Conservation (phyloP, 805 yeast genomes). For the Pichia manshurica region DNA sequence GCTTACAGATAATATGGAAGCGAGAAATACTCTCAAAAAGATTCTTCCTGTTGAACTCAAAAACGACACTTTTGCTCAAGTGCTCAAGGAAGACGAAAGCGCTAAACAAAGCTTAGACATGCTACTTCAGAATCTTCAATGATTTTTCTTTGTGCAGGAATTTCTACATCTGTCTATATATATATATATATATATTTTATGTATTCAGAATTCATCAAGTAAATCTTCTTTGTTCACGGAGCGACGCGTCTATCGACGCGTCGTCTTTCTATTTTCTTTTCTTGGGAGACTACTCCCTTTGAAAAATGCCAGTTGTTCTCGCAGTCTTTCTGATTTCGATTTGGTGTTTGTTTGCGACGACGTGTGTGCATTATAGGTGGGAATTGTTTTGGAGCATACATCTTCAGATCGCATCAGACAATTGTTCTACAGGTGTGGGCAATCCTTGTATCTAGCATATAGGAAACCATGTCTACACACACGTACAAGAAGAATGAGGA, state of each 20-base stretch:
- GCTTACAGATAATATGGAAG: slow-evolving; percentile 83
- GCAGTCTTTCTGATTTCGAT: not conserved
- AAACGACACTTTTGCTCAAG: slow-evolving; percentile 77
- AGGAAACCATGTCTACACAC: slow-evolving; percentile 67
- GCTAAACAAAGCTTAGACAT: slow-evolving; percentile 86
- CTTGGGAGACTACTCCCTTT: too few species aligned
- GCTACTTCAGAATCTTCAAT: slow-evolving; percentile 51
- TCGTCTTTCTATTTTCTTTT: too few species aligned
- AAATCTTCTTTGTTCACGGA: too few species aligned
- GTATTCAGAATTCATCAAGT: too few species aligned
- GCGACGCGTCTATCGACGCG: too few species aligned
- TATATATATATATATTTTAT: too few species aligned
- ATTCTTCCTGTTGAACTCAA: slow-evolving; percentile 82
- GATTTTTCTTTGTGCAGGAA: not conserved
- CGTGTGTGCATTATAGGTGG: too few species aligned
- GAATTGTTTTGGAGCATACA: too few species aligned
- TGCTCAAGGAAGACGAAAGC: slow-evolving; percentile 78
- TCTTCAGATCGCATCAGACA: too few species aligned
- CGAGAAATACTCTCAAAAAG: slow-evolving; percentile 77
- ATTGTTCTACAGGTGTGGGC: too few species aligned
- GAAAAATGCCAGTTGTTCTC: slow-evolving; percentile 1
- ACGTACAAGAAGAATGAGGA: slow-evolving; percentile 83
- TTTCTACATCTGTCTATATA: too few species aligned
- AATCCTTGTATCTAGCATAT: too few species aligned
- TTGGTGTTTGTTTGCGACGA: not conserved